Conservation (phyloP, 352 stramenopile genomes). For the Phytopythium ostracodes region DNA sequence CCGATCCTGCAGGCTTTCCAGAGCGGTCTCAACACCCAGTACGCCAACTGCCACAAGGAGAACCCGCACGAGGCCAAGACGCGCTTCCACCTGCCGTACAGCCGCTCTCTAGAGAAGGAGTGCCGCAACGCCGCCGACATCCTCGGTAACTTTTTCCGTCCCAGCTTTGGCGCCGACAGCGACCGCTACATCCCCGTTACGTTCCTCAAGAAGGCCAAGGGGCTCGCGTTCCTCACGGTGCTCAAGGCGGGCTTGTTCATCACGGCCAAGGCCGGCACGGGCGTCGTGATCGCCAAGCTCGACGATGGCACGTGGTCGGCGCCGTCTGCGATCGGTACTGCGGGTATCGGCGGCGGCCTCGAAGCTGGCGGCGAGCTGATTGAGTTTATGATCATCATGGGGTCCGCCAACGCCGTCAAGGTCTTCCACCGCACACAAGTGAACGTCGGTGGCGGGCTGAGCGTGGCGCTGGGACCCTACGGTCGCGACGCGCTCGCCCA, state of each 20-base stretch:
- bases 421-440: constrained; percentile 89
- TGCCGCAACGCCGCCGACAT: constrained; percentile 75
- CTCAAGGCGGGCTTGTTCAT: constrained; percentile 84
- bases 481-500: constrained; percentile 82
- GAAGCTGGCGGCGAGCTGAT: constrained; percentile 90
- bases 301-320: constrained; percentile 87
- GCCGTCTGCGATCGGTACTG: constrained; percentile 91
- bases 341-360: constrained; percentile 82
- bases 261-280: constrained; percentile 75
- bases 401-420: constrained; percentile 89
- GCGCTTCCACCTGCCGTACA: constrained; percentile 70
- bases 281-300: constrained; percentile 90
- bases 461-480: constrained; percentile 88
- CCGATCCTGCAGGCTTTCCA: constrained; percentile 75
- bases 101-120: constrained; percentile 67
- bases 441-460: constrained; percentile 90
- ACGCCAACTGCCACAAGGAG: constrained; percentile 81
- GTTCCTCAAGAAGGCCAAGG: constrained; percentile 79
- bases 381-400: constrained; percentile 94
- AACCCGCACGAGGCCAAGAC: constrained; percentile 72
- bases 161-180: constrained; percentile 56
- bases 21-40: constrained; percentile 59
- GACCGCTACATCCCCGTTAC: constrained; percentile 76
- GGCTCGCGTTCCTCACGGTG: constrained; percentile 82
- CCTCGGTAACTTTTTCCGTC: constrained; percentile 78